Percentiles rank a stretch among this genome's conserved stretches.
Evolutionary conservation across 345 rosid genomes (phyloP).

Genomic region (Acer saccharum): DNA sequence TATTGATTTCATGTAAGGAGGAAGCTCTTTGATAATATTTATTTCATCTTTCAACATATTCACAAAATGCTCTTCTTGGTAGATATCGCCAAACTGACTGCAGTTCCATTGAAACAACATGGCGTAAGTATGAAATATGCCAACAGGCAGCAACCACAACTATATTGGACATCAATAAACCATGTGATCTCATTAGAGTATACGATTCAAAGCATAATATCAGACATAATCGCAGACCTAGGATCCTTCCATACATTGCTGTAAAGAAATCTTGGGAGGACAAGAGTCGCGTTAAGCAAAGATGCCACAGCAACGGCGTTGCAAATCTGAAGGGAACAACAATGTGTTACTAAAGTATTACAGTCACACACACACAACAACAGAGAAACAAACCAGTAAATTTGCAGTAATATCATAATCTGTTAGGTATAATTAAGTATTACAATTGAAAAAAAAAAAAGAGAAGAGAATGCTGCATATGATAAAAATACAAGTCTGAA

Average conservation of each 20-base stretch:
- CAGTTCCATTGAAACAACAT: slow-evolving; percentile 22
- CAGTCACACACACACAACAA: neutral
- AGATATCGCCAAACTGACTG: slow-evolving; percentile 90
- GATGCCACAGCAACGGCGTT: slow-evolving; percentile 83
- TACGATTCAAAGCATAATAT: too few species aligned
- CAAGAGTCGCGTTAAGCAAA: slow-evolving; percentile 75
- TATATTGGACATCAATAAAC: neutral
- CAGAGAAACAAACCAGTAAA: neutral
- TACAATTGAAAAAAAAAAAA: neutral
- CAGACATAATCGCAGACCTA: slow-evolving; percentile 49
- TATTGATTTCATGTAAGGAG: slow-evolving; percentile 51
- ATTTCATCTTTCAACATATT: slow-evolving; percentile 61
- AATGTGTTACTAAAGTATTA: slow-evolving; percentile 7
- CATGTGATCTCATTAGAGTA: neutral
- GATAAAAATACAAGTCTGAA: neutral
- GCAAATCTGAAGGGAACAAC: slow-evolving; percentile 58
- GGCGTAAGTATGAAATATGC: slow-evolving; percentile 4
- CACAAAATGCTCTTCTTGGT: slow-evolving; percentile 70
- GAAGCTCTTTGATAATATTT: slow-evolving; percentile 74
- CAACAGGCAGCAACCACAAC: neutral
- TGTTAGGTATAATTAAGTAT: neutral
- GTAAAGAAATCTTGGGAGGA: slow-evolving; percentile 83
- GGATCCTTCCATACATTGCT: slow-evolving; percentile 99
- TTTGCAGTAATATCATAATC: neutral
- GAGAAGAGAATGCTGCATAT: neutral